Evolutionary conservation across 768 basidiomycete genomes (phyloP), one percentile per base, ranked within the genome.

Genomic region (Termitomyces sp.): DNA sequence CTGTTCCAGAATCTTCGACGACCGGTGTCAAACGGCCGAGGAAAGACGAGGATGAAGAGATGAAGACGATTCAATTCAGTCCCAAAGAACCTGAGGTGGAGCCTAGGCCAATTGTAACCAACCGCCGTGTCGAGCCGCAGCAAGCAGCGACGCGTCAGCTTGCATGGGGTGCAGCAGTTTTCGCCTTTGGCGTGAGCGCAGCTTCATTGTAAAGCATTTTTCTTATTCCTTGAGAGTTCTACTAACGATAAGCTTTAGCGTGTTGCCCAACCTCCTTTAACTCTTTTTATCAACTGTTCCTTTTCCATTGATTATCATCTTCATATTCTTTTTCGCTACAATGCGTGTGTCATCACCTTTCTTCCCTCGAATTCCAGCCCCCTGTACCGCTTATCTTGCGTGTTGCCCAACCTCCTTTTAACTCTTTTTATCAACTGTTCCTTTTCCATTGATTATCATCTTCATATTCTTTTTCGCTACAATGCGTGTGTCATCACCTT

Each of bases 151-250:
- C 84, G 66, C 91, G 89, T 74, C 86, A 87, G 40, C 79, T 88
- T 57, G 91, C 88, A 2, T 95, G 92, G 92, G 93, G 93, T 42
- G 78, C 89, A 20, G 81, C 90, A 42, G 89, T 89, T 20, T 96
- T 96, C 73, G 91, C 90, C 42, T 78, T 93, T 54, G 92, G 92
- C 34, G 77, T 91, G 72, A 84, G 90, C 54, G 92, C 91, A 63
- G 82, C 53, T 46, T 51, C 58, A 43, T 46, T 89, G 91, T 94
- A 68, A 76, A 89, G 86, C 34, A 56, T 58, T 52, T 56, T 42
- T 42, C 5, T 61, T 37, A 6, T 14, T 45, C 42, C 3, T 42
- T 43, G 53, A n/a, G 49, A 12, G 31, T 34, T 43, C 59, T 47
- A 66, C 56, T 56, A 43, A 66, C 56, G 15, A 47, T 37, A 43